Evolutionary conservation across 208 protist species (phyloP), one percentile per base, ranked within the genome.

Genomic region (Novymonas esmeraldas): DNA sequence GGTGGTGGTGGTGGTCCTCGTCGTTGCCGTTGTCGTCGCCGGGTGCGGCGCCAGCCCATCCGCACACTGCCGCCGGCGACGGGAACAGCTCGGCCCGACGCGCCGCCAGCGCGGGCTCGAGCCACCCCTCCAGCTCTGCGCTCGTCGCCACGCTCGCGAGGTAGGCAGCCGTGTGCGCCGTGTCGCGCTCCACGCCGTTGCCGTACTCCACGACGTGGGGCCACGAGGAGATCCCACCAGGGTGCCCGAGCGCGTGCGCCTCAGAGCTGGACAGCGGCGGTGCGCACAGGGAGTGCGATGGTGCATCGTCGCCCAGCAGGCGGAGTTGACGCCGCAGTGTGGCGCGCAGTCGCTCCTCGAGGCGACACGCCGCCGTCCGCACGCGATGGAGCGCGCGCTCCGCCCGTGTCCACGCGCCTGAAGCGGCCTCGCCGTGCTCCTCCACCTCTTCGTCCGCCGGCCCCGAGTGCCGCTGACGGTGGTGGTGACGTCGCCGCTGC

Each of bases 171-270:
- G 81, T 77, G 34, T 83, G 72, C 2, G 75, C 66, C 20, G 68
- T 77, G 36, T 93, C 87, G 16, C 83, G 77, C 44, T 78, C 68
- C 9, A 77, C 69, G 28, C 80, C 87, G 60, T 82, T 71, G 28
- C 76, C 76, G 57, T 73, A 56, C 22, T 62, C 59, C 33, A 77
- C 50, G 49, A 93, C 79, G 42, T 81, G 73, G 45, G 78, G 72
- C 83, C 82, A 90, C 22, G 75, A 85, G 1, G 81, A 88, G 11
- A 93, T 76, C 3, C 79, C 83, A 22, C 76, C 70, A 2, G 61
- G 63, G 44, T 67, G 62, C 3, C 71, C 57, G 31, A 66, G 41
- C 54, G 58, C 55, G 49, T 73, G 56, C n/a, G 64, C 73, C 50
- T 73, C 61, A 1, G 14, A 33, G 49, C 46, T 52, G 13, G 56